Evolutionary conservation across 805 yeast species (phyloP).

Genomic region (Sugiyamaella floridensis): DNA sequence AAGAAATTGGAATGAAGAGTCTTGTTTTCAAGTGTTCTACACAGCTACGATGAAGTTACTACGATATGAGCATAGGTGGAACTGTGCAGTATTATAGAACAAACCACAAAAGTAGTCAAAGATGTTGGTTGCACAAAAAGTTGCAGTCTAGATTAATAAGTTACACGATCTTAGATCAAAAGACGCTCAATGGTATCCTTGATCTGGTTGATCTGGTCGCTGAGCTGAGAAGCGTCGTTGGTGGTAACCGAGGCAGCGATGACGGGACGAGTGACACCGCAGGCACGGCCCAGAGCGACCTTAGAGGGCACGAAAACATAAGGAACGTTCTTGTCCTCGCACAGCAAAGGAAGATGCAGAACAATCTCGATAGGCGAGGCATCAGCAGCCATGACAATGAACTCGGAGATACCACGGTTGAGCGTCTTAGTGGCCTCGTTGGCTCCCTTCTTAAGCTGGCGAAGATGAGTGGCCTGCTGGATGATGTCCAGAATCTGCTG

Average conservation of each 20-base stretch:
- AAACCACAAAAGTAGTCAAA: too few relatives aligned
- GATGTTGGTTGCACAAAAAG: not conserved
- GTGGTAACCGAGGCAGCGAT: slow-evolving; percentile 98
- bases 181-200: slow-evolving; percentile 99
- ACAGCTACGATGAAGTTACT: too few relatives aligned
- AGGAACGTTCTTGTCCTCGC: slow-evolving; percentile 99
- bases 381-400: slow-evolving; percentile 99
- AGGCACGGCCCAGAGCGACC: slow-evolving; percentile 98
- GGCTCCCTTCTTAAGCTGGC: slow-evolving; percentile 99
- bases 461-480: slow-evolving; percentile 95
- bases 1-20: too few relatives aligned
- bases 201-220: slow-evolving; percentile 92
- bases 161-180: slow-evolving; percentile 53
- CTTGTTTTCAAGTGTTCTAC: too few relatives aligned
- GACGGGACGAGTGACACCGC: slow-evolving; percentile 99
- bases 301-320: slow-evolving; percentile 98
- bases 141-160: not conserved
- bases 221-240: slow-evolving; percentile 95
- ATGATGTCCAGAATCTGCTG: slow-evolving; percentile 97
- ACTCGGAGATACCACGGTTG: slow-evolving; percentile 99
- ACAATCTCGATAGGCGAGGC: slow-evolving; percentile 98
- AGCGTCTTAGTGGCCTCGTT: slow-evolving; percentile 98
- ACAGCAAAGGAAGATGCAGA: slow-evolving; percentile 91
- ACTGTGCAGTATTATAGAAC: too few relatives aligned
- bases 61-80: too few relatives aligned